Base-by-base conservation (phyloP, 306 rosid genomes). In the Spatholobus suberectus region DNA sequence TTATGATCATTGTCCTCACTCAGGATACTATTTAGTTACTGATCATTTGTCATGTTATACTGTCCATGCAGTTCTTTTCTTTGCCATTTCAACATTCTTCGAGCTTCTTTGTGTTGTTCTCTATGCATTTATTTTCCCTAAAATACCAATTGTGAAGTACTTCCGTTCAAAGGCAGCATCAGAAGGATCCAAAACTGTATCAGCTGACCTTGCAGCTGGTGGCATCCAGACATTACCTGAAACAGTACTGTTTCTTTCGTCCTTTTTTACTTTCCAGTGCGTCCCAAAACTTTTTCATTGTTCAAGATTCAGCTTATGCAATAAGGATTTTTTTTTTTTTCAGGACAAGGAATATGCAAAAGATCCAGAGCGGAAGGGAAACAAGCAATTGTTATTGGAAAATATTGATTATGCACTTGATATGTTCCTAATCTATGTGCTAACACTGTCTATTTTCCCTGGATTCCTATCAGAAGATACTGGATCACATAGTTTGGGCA, bases 401-500 rank as follows among this genome's bases (percentile, higher is more conserved):
- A 96, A 93, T 85, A 75, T 89, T 2, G 99, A 96, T 82, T 96
- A 90, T 67, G 97, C 92, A 10, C 59, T 92, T 70, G 96, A 89
- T 77, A 69, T 92, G 86, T 96, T 92, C 81, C 87, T 93, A 29
- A 89, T 90, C 59, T 96, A 85, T 71, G 72, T 20, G 20, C 88
- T 96, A 43, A 92, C 97, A 32, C 74, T 96, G 46, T 93, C 98
- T 58, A 93, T 93, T 77, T 92, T 93, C 74, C 98, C 99, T 43
- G 99, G 99, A 75, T 95, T 95, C 85, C 80, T 95, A 40, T 90
- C 91, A 5, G 99, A 95, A 80, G 98, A 95, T 71, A 93, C 97
- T 32, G 99, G 98, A 71, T 81, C 91, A 70, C 98, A 95, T 86
- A 85, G 92, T 61, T 84, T 95, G 68, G 99, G 99, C 26, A 14